Percentiles rank a stretch among this genome's conserved stretches.
phyloP scores from a whole-genome alignment of 345 rosid species.

The Eucalyptus cladocalyx region DNA sequence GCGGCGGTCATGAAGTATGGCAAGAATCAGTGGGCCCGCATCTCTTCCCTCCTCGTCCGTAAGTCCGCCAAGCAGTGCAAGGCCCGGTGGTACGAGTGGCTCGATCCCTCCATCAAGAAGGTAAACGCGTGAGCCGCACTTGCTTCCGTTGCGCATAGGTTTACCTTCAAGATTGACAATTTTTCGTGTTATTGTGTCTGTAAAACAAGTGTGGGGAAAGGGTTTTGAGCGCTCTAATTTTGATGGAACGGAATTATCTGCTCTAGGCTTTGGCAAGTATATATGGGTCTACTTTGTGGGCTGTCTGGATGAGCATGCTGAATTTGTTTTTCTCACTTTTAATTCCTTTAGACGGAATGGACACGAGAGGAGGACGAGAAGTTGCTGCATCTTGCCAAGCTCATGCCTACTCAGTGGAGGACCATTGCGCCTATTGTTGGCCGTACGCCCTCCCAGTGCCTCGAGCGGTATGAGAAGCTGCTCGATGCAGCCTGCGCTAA shows the following conservation, averaged over 20 bases:
- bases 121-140: too few species aligned
- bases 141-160: too few species aligned
- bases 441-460: constrained; percentile 97
- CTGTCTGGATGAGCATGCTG: not conserved
- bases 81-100: constrained; percentile 99
- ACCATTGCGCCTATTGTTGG: constrained; percentile 99
- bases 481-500: constrained; percentile 96
- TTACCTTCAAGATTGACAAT: not conserved
- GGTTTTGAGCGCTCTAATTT: not conserved
- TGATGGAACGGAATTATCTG: not conserved
- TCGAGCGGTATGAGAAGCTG: constrained; percentile 94
- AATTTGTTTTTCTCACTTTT: not conserved
- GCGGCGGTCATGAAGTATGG: constrained; percentile 99
- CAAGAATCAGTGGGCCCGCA: constrained; percentile 97
- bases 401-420: constrained; percentile 98
- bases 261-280: not conserved
- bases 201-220: not conserved
- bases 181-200: not conserved
- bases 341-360: constrained; percentile 78
- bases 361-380: constrained; percentile 99
- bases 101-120: constrained; percentile 97
- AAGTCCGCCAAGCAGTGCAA: constrained; percentile 99
- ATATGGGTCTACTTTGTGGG: not conserved
- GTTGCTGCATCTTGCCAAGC: constrained; percentile 97
- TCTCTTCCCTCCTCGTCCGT: constrained; percentile 94